Percentiles rank a stretch among this genome's conserved stretches.
These are phyloP conservation scores for Raffaelea arxii DNA, from an alignment of 2,329 filamentous ascomycete species.

Conservation along the genomic window DNA sequence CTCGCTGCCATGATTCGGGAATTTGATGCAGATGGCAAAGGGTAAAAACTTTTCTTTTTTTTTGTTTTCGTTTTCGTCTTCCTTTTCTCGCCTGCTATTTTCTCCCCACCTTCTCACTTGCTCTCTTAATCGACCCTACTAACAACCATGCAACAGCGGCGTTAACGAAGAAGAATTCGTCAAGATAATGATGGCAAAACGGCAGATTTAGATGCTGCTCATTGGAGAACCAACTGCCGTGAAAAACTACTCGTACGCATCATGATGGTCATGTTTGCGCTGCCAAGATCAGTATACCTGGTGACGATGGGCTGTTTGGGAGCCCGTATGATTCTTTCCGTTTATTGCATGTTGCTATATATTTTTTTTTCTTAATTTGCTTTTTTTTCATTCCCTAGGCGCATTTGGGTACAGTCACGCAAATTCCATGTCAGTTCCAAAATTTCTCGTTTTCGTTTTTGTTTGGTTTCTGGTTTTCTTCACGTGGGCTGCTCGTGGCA, in stretches of 20 bases:
- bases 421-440: background rate
- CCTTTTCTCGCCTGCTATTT: background rate
- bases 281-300: too few species aligned
- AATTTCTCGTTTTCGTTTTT: background rate
- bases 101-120: background rate
- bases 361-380: background rate
- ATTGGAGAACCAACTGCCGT: too few species aligned
- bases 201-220: conserved; percentile 13
- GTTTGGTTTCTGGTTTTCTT: background rate
- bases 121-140: background rate
- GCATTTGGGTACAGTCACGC: background rate
- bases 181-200: conserved; percentile 43
- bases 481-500: conserved; percentile 1
- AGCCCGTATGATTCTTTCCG: background rate
- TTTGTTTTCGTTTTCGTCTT: too few species aligned
- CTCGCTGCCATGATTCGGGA: conserved; percentile 95
- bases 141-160: conserved; percentile 27
- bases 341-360: background rate
- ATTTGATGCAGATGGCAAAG: conserved; percentile 90
- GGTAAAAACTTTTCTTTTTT: too few species aligned
- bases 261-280: too few species aligned
- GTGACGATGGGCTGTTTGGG: background rate
- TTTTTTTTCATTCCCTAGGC: background rate
- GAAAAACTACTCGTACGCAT: too few species aligned
- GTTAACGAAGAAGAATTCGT: conserved; percentile 62